Conservation (phyloP, 495 filamentous ascomycete species). For the Aspergillus heteromorphus region DNA sequence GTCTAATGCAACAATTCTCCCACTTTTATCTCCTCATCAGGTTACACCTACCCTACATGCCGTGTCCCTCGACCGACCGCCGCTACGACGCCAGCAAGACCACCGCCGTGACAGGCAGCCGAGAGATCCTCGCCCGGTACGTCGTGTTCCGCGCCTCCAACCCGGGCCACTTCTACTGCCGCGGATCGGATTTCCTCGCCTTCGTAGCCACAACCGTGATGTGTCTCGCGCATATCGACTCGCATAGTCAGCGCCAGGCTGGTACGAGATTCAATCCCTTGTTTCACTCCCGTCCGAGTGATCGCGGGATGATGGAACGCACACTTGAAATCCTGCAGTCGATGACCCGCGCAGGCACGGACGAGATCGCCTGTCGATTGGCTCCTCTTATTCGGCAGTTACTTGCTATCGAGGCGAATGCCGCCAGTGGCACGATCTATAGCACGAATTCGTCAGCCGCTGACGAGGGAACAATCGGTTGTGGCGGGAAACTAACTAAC, state of each 20-base stretch:
- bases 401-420: conserved; percentile 20
- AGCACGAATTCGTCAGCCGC: conserved; percentile 14
- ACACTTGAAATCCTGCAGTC: conserved; percentile 31
- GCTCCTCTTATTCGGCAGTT: conserved; percentile 31
- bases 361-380: conserved; percentile 25
- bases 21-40: conserved; percentile 34
- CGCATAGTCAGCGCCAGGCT: conserved; percentile 11
- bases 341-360: conserved; percentile 13
- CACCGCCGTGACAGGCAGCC: conserved; percentile 39
- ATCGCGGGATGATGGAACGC: conserved; percentile 41
- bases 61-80: conserved; percentile 10
- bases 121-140: conserved; percentile 43
- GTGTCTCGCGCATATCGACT: conserved; percentile 23
- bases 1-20: conserved; percentile 29
- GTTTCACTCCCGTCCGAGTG: conserved; percentile 33
- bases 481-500: conserved; percentile 5
- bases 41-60: conserved; percentile 30
- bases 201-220: conserved; percentile 41
- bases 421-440: conserved; percentile 18
- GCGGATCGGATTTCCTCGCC: conserved; percentile 45
- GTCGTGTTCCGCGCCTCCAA: conserved; percentile 29
- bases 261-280: conserved; percentile 18
- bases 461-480: conserved; percentile 10
- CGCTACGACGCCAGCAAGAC: conserved; percentile 29
- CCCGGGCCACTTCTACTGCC: conserved; percentile 35